Conservation (phyloP, 768 basidiomycete species). For the Lentinula sp. region DNA sequence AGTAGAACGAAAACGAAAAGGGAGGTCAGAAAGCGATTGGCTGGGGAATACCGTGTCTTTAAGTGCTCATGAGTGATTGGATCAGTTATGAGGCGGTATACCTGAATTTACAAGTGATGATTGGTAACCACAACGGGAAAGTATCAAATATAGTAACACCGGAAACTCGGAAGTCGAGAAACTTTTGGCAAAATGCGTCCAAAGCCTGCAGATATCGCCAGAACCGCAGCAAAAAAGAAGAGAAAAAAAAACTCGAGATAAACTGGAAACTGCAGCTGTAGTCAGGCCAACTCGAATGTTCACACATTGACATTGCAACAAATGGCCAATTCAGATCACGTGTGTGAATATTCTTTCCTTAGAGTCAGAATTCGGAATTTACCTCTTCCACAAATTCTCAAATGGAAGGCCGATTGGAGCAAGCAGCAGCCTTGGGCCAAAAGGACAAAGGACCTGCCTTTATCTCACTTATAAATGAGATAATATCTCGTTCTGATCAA, state of each 20-base stretch:
- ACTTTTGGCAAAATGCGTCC: background rate
- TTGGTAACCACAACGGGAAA: background rate
- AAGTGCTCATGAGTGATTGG: constrained; percentile 8
- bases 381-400: background rate
- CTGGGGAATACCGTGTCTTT: background rate
- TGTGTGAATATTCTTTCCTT: background rate
- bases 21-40: constrained; percentile 5
- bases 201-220: background rate
- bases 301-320: background rate
- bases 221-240: background rate
- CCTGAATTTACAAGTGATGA: constrained; percentile 4
- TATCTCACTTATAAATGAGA: constrained; percentile 59
- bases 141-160: background rate
- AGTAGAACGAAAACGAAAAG: constrained; percentile 2
- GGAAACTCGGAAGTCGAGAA: background rate
- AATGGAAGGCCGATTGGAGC: constrained; percentile 66
- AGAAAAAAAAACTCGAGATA: background rate
- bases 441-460: constrained; percentile 83
- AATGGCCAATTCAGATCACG: background rate
- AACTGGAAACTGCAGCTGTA: background rate
- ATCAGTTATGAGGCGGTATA: constrained; percentile 4
- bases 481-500: constrained; percentile 47
- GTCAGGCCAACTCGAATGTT: no score
- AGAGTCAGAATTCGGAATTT: background rate
- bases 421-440: constrained; percentile 60